A percentile compares a stretch with the other conserved stretches of the same genome.
Conservation (phyloP, 2,329 filamentous ascomycete species). For the Microcera coccophila region DNA sequence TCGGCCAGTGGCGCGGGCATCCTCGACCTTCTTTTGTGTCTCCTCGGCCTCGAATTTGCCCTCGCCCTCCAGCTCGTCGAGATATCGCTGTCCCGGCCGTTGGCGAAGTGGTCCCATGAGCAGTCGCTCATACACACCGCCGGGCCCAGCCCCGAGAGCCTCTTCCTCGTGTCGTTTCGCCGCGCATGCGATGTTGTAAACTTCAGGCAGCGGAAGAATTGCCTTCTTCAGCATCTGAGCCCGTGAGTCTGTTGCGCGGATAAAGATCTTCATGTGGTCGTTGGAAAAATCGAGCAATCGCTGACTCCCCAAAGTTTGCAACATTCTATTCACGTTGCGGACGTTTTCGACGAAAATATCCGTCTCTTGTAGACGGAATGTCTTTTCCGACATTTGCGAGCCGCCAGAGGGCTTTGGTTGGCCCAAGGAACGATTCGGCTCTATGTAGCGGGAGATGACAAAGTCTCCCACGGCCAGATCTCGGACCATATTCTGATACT, state of each 20-base stretch:
- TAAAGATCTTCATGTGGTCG: conserved; percentile 23
- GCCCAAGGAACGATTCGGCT: conserved; percentile 20
- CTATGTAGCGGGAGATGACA: conserved; percentile 35
- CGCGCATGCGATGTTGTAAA: conserved; percentile 37
- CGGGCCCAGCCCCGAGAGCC: conserved; percentile 17
- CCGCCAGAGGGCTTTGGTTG: conserved; percentile 27
- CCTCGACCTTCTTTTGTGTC: conserved; percentile 28
- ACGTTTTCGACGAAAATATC: conserved; percentile 46
- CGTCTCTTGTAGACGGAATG: conserved; percentile 29
- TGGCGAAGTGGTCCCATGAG: conserved; percentile 32
- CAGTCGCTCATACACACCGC: conserved; percentile 30
- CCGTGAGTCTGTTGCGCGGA: conserved; percentile 25
- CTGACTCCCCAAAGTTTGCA: conserved; percentile 34
- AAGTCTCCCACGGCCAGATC: conserved; percentile 41
- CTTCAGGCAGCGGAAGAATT: conserved; percentile 37
- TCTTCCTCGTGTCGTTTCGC: conserved; percentile 26
- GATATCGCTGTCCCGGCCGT: conserved; percentile 28
- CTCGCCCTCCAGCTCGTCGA: conserved; percentile 29
- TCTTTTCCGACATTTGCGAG: conserved; percentile 14
- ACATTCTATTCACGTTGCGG: conserved; percentile 45
- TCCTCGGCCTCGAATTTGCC: conserved; percentile 19
- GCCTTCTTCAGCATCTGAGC: conserved; percentile 32
- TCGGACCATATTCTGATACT: conserved; percentile 39
- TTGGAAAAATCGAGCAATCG: conserved; percentile 23
- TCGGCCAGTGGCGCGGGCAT: conserved; percentile 27